Conservation (phyloP, 2,329 filamentous ascomycete genomes). For the Aspergillus sp. region DNA sequence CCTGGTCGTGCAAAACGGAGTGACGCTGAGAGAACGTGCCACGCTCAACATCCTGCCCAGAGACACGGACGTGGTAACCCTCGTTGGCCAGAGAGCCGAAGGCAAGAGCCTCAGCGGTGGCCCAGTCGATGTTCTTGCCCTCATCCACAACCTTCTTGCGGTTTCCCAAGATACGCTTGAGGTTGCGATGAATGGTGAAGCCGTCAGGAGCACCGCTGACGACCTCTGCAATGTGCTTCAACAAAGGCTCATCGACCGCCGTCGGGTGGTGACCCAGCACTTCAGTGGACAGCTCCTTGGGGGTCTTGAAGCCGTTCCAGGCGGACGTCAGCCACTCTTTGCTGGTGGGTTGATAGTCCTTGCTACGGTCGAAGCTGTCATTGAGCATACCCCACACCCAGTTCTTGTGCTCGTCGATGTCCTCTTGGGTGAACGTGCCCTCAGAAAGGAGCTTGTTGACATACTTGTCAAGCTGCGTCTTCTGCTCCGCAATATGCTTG, state of each 20-base stretch:
- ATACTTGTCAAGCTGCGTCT: conserved; percentile 81
- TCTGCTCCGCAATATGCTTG: conserved; percentile 84
- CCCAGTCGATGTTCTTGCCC: conserved; percentile 93
- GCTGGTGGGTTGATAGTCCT: conserved; percentile 90
- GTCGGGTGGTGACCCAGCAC: conserved; percentile 87
- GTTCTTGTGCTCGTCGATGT: conserved; percentile 97
- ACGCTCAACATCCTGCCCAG: conserved; percentile 97
- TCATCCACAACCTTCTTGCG: conserved; percentile 87
- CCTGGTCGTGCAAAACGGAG: conserved; percentile 94
- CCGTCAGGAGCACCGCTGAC: conserved; percentile 72
- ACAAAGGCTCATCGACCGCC: conserved; percentile 59
- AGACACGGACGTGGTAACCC: conserved; percentile 94
- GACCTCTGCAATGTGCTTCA: conserved; percentile 73
- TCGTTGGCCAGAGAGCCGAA: conserved; percentile 86
- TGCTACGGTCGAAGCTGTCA: conserved; percentile 93
- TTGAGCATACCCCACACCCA: conserved; percentile 99
- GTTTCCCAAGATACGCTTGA: conserved; percentile 88
- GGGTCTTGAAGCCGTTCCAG: conserved; percentile 99
- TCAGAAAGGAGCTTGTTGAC: conserved; percentile 82
- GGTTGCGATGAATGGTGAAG: conserved; percentile 85
- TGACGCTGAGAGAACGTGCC: conserved; percentile 98
- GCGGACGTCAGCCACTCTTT: conserved; percentile 98
- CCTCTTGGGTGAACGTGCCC: conserved; percentile 92
- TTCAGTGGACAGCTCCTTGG: conserved; percentile 92
- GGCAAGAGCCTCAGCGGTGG: conserved; percentile 89